Evolutionary conservation across 2,329 filamentous ascomycete genomes (phyloP).

Genomic region (Metarhizium robertsii): DNA sequence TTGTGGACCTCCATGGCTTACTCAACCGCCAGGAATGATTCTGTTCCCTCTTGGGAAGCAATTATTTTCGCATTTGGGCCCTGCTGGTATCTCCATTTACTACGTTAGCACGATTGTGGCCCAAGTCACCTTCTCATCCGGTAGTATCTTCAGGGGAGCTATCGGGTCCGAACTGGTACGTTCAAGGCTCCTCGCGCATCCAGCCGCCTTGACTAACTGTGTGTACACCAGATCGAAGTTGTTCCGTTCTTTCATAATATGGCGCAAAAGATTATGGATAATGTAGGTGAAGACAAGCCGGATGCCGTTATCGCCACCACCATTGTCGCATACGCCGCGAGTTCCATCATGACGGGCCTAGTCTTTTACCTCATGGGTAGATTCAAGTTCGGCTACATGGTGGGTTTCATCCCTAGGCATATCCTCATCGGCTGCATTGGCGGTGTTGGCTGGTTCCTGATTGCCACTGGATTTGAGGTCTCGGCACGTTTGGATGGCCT

Average conservation of each 20-base stretch:
- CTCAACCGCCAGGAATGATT: conserved; percentile 60
- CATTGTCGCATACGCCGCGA: conserved; percentile 82
- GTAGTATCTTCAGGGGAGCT: conserved; percentile 82
- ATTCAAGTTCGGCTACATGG: conserved; percentile 81
- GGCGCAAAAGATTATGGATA: conserved; percentile 75
- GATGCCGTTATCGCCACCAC: conserved; percentile 89
- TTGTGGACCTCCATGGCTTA: background rate
- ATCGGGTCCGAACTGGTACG: conserved; percentile 85
- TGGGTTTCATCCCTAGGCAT: conserved; percentile 93
- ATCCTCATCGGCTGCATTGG: conserved; percentile 97
- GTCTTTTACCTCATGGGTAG: conserved; percentile 88
- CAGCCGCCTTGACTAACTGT: background rate
- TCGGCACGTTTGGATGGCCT: conserved; percentile 82
- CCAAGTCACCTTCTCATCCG: conserved; percentile 78
- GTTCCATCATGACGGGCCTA: conserved; percentile 80
- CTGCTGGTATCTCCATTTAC: conserved; percentile 96
- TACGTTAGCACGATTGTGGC: conserved; percentile 96
- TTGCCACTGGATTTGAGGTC: conserved; percentile 87
- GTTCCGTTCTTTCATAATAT: conserved; percentile 99
- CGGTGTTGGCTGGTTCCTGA: conserved; percentile 89
- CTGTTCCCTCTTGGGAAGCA: conserved; percentile 84
- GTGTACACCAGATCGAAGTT: conserved; percentile 65
- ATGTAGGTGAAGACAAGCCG: conserved; percentile 70
- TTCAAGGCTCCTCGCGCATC: conserved; percentile 3
- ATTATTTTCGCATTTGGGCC: conserved; percentile 75